Base-by-base conservation (phyloP, 805 yeast genomes). In the Zygosaccharomyces kombuchaensis region DNA sequence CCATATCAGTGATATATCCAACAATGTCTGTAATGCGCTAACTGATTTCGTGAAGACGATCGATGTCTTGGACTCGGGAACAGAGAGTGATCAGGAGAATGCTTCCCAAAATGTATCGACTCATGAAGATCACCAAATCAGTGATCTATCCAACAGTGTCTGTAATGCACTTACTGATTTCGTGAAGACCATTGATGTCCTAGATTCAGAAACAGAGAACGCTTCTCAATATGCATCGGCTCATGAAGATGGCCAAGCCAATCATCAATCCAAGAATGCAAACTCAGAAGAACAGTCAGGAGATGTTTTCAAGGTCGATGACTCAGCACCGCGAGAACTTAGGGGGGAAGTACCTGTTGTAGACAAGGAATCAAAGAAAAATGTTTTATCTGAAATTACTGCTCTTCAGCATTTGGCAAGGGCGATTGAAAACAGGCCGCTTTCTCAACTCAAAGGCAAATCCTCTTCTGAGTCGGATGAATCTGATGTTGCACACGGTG, bases 81-180 rank as follows among this genome's bases (percentile, higher is more conserved):
- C 16, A 25, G 32, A 37, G 3, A 34, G 36, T 13, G 6, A 6
- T 25, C 4, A 4, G 3, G 29, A 19, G 3, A 19, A 19, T 19
- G 21, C 5, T 19, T 3, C 21, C 21, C 21, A 5, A 5, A 5
- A 19, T 19, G 21, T 19, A 19, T 19, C 21, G 21, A 19, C 5
- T 5, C 21, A 19, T 19, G 21, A 5, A 19, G 21, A 19, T 19
- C 21, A 3, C 21, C 21, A 19, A 19, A 19, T 5, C 5, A 19
- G 21, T 19, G 21, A 19, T 19, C 21, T 19, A 19, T 19, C 21
- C 21, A 53, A 44, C 32, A 46, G 45, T 14, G 51, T 54, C 1
- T 50, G 50, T 13, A 38, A 40, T 37, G 46, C 44, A 7, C 56
- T 58, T 13, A 41, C 51, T 16, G 35, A 42, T 14, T 56, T 56